phyloP scores from a whole-genome alignment of 345 rosid species.

The Noccaea bulbosa region DNA sequence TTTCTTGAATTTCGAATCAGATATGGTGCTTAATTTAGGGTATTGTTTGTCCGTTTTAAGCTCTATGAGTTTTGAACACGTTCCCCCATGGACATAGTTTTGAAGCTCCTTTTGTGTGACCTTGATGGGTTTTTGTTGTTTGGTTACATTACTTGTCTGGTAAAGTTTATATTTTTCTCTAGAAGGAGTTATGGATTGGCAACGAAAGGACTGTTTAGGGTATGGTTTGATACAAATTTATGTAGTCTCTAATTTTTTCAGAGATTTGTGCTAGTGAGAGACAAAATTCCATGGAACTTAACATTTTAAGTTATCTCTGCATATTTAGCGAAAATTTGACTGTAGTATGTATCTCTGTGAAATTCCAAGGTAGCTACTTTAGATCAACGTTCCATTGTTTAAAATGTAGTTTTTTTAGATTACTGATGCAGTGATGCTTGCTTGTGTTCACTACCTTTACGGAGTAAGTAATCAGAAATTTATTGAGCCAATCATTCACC shows the following conservation, averaged over 20 bases:
- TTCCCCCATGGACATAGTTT: not conserved
- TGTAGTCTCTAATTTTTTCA: not conserved
- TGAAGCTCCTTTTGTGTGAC: not conserved
- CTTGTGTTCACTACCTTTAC: not conserved
- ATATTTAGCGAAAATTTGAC: not conserved
- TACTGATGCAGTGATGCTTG: not conserved
- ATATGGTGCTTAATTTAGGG: slow-evolving; percentile 19
- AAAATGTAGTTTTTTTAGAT: not conserved
- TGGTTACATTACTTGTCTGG: slow-evolving; percentile 5
- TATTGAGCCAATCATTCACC: slow-evolving; percentile 23
- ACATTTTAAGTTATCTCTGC: not conserved
- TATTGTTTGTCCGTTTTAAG: slow-evolving; percentile 4
- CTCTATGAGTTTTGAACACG: not conserved
- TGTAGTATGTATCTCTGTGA: not conserved
- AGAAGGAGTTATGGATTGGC: not conserved
- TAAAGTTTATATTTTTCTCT: slow-evolving; percentile 8
- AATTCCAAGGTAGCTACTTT: not conserved
- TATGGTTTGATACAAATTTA: not conserved
- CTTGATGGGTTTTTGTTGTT: slow-evolving; percentile 11
- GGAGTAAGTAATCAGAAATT: not conserved
- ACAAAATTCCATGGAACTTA: slow-evolving; percentile 13
- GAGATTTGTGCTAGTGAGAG: slow-evolving; percentile 1
- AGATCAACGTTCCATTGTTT: not conserved
- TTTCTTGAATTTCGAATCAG: slow-evolving; percentile 21
- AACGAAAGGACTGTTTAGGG: slow-evolving; percentile 14